These are phyloP conservation scores for Agrostemma githago DNA, from an alignment of 148 eudicot genomes.

Conservation along the genomic window DNA sequence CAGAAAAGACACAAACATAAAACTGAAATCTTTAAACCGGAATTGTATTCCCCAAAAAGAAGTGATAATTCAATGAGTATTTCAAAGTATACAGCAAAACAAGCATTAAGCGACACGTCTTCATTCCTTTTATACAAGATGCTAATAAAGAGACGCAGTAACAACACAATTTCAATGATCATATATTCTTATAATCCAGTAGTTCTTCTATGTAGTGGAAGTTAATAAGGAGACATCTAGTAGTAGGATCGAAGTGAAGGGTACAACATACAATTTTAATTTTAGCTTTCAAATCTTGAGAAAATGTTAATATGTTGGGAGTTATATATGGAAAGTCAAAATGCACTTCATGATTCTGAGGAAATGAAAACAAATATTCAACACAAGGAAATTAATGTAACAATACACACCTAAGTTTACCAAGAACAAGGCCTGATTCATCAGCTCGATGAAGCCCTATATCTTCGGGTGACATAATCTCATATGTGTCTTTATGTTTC, in stretches of 20 bases:
- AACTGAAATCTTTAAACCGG: background rate
- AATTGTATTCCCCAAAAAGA: background rate
- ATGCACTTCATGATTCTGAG: background rate
- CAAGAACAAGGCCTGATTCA: conserved; percentile 93
- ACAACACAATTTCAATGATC: background rate
- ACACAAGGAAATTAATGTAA: background rate
- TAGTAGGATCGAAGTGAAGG: background rate
- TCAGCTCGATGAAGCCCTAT: conserved; percentile 80
- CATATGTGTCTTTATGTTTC: conserved; percentile 80
- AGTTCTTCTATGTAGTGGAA: background rate
- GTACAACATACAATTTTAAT: background rate
- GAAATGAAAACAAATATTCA: background rate
- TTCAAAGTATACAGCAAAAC: background rate
- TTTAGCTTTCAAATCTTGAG: background rate
- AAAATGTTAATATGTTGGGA: background rate
- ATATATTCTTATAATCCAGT: background rate
- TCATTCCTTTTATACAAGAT: background rate
- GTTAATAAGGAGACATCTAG: background rate
- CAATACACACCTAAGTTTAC: conserved; percentile 72
- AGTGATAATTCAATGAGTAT: background rate
- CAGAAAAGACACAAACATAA: conserved; percentile 12
- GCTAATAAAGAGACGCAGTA: conserved; percentile 1
- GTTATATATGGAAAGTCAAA: background rate
- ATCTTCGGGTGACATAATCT: conserved; percentile 93
- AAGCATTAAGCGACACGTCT: background rate